Evolutionary conservation across 192 early-diverging fungal species (phyloP).

Genomic region (Powellomyces hirtus): DNA sequence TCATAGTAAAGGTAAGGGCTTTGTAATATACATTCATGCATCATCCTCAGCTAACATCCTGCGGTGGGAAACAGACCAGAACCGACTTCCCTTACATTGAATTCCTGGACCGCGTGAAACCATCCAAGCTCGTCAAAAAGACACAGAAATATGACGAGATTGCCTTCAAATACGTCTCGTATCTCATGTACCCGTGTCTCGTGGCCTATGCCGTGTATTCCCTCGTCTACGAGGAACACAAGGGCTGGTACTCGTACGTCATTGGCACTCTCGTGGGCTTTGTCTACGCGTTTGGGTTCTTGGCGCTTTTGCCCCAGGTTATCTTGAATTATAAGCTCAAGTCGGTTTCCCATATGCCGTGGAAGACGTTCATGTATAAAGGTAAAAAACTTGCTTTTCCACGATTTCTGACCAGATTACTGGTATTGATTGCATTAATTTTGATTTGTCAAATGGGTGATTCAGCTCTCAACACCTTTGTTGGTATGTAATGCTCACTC

Average conservation of each 20-base stretch:
- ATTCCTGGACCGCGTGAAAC: slow-evolving; percentile 49
- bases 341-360: slow-evolving; percentile 89
- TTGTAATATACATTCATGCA: neutral
- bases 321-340: slow-evolving; percentile 89
- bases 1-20: slow-evolving; percentile 66
- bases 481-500: too few relatives aligned
- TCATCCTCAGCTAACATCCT: too few relatives aligned
- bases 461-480: slow-evolving; percentile 59
- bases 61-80: too few relatives aligned
- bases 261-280: slow-evolving; percentile 83
- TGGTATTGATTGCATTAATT: too few relatives aligned
- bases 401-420: neutral
- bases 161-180: slow-evolving; percentile 83
- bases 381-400: too few relatives aligned
- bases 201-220: slow-evolving; percentile 80
- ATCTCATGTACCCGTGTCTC: slow-evolving; percentile 73
- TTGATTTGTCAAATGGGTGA: neutral
- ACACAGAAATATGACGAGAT: slow-evolving; percentile 61
- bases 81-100: slow-evolving; percentile 50
- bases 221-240: slow-evolving; percentile 79
- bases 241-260: slow-evolving; percentile 90
- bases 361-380: slow-evolving; percentile 93
- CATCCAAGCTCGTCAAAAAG: slow-evolving; percentile 42
- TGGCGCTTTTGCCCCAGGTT: slow-evolving; percentile 80
- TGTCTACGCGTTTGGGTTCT: slow-evolving; percentile 82